A percentile compares a stretch with the other conserved stretches of the same genome.
These are phyloP conservation scores for Boletus subcaerulescens DNA, from an alignment of 768 basidiomycete genomes.

Conservation along the genomic window DNA sequence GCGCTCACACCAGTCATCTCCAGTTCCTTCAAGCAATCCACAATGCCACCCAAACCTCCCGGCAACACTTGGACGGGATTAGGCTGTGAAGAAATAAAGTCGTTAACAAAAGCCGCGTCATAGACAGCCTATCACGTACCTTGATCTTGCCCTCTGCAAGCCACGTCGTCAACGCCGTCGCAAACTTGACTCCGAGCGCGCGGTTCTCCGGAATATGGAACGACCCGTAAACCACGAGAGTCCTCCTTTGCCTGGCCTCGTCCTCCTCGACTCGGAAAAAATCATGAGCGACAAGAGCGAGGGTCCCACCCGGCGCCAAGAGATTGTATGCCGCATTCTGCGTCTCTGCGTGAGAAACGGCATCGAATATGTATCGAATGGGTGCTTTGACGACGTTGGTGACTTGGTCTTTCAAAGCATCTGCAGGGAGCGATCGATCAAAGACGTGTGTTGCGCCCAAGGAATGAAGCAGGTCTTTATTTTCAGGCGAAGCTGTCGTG, in stretches of 20 bases:
- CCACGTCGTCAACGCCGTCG: slow-evolving; percentile 13
- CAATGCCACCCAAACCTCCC: slow-evolving; percentile 35
- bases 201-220: slow-evolving; percentile 6
- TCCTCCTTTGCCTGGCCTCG: neutral
- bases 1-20: slow-evolving; percentile 33
- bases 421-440: slow-evolving; percentile 23
- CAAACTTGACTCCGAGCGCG: slow-evolving; percentile 12
- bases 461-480: slow-evolving; percentile 27
- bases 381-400: neutral
- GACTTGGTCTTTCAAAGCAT: slow-evolving; percentile 7
- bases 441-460: slow-evolving; percentile 39
- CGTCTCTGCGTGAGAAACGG: slow-evolving; percentile 29
- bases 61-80: slow-evolving; percentile 38
- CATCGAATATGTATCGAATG: slow-evolving; percentile 21
- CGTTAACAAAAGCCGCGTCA: neutral
- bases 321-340: slow-evolving; percentile 30
- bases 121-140: neutral
- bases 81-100: slow-evolving; percentile 21
- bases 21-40: slow-evolving; percentile 30
- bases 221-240: slow-evolving; percentile 6
- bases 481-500: slow-evolving; percentile 35
- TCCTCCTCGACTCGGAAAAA: neutral
- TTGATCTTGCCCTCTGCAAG: slow-evolving; percentile 20
- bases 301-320: slow-evolving; percentile 28
- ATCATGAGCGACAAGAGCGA: slow-evolving; percentile 13